These are phyloP conservation scores for Ustilago hordei DNA, from an alignment of 1,284 basidiomycete species.

Conservation along the genomic window DNA sequence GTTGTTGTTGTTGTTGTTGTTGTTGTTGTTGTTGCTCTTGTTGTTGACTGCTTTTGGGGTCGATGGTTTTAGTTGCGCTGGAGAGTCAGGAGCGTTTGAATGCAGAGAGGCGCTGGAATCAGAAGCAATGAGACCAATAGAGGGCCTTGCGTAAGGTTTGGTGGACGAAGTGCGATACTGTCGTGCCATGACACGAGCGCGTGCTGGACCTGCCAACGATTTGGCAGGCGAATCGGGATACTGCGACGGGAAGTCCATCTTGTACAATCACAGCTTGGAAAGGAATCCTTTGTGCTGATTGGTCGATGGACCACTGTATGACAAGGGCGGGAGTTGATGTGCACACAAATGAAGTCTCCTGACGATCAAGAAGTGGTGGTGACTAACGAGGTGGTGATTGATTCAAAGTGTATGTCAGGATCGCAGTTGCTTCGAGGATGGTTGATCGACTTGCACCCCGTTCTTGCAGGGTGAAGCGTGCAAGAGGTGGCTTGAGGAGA, in stretches of 20 bases:
- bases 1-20: conserved; percentile 21
- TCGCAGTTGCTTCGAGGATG: background rate
- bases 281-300: background rate
- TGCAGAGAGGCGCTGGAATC: conserved; percentile 24
- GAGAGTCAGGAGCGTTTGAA: conserved; percentile 20
- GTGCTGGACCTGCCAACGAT: conserved; percentile 43
- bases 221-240: conserved; percentile 53
- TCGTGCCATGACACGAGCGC: conserved; percentile 42
- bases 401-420: background rate
- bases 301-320: background rate
- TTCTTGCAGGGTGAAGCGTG: conserved; percentile 24
- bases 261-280: conserved; percentile 1
- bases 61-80: conserved; percentile 19
- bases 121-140: conserved; percentile 17
- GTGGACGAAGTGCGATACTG: conserved; percentile 43
- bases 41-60: conserved; percentile 19
- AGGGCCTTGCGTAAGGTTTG: conserved; percentile 51
- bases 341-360: conserved; percentile 5
- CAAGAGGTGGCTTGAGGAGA: background rate
- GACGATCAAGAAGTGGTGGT: background rate
- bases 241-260: conserved; percentile 55
- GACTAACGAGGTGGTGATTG: background rate
- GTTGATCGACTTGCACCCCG: conserved; percentile 13
- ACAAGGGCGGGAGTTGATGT: background rate
- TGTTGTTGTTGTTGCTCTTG: conserved; percentile 16